Evolutionary conservation across 2,329 filamentous ascomycete species (phyloP), one percentile per base, ranked within the genome.

Genomic region (Scedosporium aurantiacum): DNA sequence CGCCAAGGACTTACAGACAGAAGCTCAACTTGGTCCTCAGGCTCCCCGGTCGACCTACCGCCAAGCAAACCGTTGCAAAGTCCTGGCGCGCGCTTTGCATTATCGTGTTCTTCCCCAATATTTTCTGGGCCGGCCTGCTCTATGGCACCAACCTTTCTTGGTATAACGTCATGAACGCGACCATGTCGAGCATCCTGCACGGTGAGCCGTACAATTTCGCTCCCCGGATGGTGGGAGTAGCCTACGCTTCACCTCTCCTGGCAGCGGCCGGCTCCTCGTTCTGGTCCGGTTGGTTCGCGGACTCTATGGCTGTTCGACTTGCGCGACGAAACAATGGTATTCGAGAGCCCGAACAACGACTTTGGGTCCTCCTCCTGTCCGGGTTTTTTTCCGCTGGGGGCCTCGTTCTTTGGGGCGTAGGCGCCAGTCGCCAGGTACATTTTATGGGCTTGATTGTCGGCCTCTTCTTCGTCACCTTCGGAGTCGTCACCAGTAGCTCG

Each of bases 351-450:
- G 72, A 75, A 41, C 69, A 73, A 23, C 65, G 72, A 0, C 65
- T 75, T 1, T 74, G 71, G 72, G 57, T 64, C 4, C 60, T 70
- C 2, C 65, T 69, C 1, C 67, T 72, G 0, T 74, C 72, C 3
- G 64, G 72, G 1, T 37, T 79, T 14, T 64, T 79, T n/a, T 69
- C 75, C 0, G 72, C 73, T 0, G 70, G 68, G 23, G 75, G 75
- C 1, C 69, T 80, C 18, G 72, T 80, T 56, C 64, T 78, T 4
- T 80, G 77, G 78, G 79, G 79, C 32, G 76, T 80, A 0, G 78
- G 78, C 3, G 72, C 72, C 1, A 65, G 65, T 2, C 68, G 70
- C 41, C 50, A 66, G 4, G 62, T 73, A 7, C 72, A 73, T 60
- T 73, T 68, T 67, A 68, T 71, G 27, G 72, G 70, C 5, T 63